Percentiles rank a stretch among this genome's conserved stretches.
phyloP scores from a whole-genome alignment of 768 basidiomycete genomes.

The Leccinum subgranulosum region DNA sequence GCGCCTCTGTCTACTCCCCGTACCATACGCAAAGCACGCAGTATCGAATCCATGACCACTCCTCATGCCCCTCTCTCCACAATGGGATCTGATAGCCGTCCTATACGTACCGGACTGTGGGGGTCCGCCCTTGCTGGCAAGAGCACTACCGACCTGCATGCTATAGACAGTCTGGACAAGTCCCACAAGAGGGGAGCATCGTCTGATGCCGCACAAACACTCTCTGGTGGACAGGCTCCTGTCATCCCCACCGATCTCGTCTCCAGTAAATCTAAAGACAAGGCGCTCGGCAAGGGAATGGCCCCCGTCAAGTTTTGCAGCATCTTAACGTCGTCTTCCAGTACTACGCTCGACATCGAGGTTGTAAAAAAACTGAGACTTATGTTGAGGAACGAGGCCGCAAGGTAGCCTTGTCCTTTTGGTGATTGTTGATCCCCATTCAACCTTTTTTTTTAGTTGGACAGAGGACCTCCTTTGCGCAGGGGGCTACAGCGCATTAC shows the following conservation, averaged over 20 bases:
- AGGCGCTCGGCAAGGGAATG: constrained; percentile 47
- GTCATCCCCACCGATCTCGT: constrained; percentile 36
- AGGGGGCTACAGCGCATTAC: constrained; percentile 82
- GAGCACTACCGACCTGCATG: constrained; percentile 30
- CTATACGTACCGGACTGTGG: constrained; percentile 24
- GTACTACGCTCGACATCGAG: constrained; percentile 78
- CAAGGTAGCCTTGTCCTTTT: constrained; percentile 48
- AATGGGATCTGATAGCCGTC: constrained; percentile 34
- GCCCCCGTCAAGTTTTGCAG: constrained; percentile 67
- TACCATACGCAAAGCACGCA: constrained; percentile 64
- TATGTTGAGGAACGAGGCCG: constrained; percentile 87
- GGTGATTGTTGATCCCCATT: background rate
- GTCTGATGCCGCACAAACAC: constrained; percentile 49
- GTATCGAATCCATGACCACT: constrained; percentile 67
- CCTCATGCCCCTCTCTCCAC: constrained; percentile 41
- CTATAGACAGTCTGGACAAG: constrained; percentile 27
- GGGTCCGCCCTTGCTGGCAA: constrained; percentile 28
- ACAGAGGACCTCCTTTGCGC: constrained; percentile 78
- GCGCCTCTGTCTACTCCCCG: constrained; percentile 45
- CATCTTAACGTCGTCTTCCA: constrained; percentile 64
- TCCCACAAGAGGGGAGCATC: constrained; percentile 60
- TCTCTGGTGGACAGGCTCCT: constrained; percentile 53
- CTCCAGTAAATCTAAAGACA: constrained; percentile 49
- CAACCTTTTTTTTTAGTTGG: constrained; percentile 55
- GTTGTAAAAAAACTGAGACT: constrained; percentile 84